Percentiles rank a stretch among this genome's conserved stretches.
phyloP scores from a whole-genome alignment of 192 early-diverging fungal genomes.

The Coemansia sp. region DNA sequence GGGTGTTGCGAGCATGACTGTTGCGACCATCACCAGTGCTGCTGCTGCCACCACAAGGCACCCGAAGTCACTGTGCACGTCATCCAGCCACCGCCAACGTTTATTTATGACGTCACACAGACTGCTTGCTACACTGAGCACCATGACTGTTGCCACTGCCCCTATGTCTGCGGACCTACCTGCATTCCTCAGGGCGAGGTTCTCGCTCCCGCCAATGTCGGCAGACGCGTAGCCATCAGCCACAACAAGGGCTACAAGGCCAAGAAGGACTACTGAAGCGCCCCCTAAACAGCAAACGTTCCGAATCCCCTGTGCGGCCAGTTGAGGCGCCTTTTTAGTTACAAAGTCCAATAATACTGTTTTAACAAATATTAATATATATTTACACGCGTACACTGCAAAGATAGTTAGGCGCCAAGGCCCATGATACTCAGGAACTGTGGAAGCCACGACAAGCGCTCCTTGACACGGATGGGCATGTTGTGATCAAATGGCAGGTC shows the following conservation, averaged over 20 bases:
- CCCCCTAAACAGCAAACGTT: too few relatives aligned
- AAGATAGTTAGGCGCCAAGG: slow-evolving; percentile 3
- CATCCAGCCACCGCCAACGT: slow-evolving; percentile 47
- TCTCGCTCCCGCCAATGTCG: slow-evolving; percentile 34
- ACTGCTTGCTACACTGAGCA: slow-evolving; percentile 50
- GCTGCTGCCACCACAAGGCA: slow-evolving; percentile 25
- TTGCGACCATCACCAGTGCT: slow-evolving; percentile 8
- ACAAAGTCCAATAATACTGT: too few relatives aligned
- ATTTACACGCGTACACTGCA: neutral
- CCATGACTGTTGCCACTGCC: slow-evolving; percentile 43
- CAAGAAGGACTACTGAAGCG: neutral
- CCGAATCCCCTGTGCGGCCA: too few relatives aligned
- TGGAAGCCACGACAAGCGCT: slow-evolving; percentile 27
- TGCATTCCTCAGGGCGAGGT: slow-evolving; percentile 51
- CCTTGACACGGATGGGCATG: slow-evolving; percentile 33
- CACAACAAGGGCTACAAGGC: slow-evolving; percentile 16
- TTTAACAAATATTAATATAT: neutral
- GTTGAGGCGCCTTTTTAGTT: too few relatives aligned
- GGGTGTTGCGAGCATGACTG: slow-evolving; percentile 16
- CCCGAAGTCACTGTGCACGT: slow-evolving; percentile 46
- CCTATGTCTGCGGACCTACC: slow-evolving; percentile 46
- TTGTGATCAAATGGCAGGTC: slow-evolving; percentile 32
- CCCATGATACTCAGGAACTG: slow-evolving; percentile 36
- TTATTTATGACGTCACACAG: slow-evolving; percentile 47
- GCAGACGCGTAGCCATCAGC: slow-evolving; percentile 22